Evolutionary conservation across 441 rosid species (phyloP), one percentile per base, ranked within the genome.

Genomic region (Flueggea neowawraea): DNA sequence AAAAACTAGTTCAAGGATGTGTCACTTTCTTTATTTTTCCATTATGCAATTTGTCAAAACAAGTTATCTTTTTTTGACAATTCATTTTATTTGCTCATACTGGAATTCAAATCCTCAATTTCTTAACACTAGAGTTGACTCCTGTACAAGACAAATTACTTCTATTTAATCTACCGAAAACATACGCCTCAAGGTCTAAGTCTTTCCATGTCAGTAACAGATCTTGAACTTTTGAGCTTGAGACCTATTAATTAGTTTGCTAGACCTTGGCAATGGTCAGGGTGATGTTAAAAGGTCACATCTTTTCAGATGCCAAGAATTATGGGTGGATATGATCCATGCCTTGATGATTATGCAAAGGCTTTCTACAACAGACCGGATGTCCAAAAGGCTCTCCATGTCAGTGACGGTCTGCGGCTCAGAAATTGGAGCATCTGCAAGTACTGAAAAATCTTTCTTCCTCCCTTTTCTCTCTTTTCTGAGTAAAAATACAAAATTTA

Each of bases 351-450:
- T 8, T 88, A 88, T 54, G 92, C 97, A 10, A 73, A 66, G 53
- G 65, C 83, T 49, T 88, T 75, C 80, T 91, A 86, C 78, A 91
- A 91, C 69, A 78, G 90, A 76, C 71, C 76, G 10, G 94, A 86
- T 55, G 91, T 91, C 60, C 97, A 91, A 65, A 78, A 73, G 73
- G 96, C 96, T n/a, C 85, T 91, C 67, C 93, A 91, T 62, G 94
- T 84, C 61, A 74, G 80, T 65, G 82, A 83, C 59, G 96, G 90
- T 28, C 50, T n/a, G 31, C 67, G 22, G 17, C 73, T 74, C 65
- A 82, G 55, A 78, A 86, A 91, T 70, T 91, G 97, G 97, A 83
- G 73, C 76, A 88, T 85, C 45, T 91, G 97, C 97, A 91, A 86
- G 97, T 90, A 90, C 58, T 63, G 3, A 2, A 12, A 22, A 12